Evolutionary conservation across 345 rosid genomes (phyloP), one percentile per base, ranked within the genome.

Genomic region (Salix brachista): DNA sequence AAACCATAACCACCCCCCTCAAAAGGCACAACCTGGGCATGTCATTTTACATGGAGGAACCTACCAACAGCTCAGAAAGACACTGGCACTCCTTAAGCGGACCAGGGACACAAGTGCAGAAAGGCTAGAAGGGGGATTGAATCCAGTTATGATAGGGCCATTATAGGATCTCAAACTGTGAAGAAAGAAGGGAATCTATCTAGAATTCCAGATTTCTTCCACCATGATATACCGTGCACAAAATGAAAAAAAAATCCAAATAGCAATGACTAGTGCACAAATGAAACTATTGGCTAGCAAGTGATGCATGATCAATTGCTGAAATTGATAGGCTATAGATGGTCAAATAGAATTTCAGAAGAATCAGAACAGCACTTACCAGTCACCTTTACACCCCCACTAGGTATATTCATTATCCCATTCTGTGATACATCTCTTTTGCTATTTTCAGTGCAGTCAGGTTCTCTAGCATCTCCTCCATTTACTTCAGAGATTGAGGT

Each of bases 301-400:
- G 18, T 6, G 8, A 30, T 21, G 42, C 39, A 32, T 72, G 30
- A 25, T 13, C 21, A 60, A 39, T 14, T 28, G 28, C 34, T 72
- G 6, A 58, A 12, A n/a, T 28, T 3, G 32, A 73, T 28, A 65
- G 12, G 34, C 18, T 26, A 75, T 37, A 39, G 23, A 62, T 13
- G 25, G 64, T 18, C 30, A 42, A 54, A 26, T 8, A 16, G 64
- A n/a, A 70, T 66, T 79, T 26, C 12, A 81, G 72, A 36, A 10
- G 65, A 67, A 19, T 62, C 12, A 81, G 72, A 36, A 10, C 65
- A 67, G 25, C 56, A 74, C 90, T 70, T 80, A 89, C 96, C 89
- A 13, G 84, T 58, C 80, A 86, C 88, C 77, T 81, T 84, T n/a
- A 80, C 61, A 71, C 85, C 89, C 50, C 77, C 84, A 17, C 80